Percentiles rank a stretch among this genome's conserved stretches.
Conservation (phyloP, 345 rosid species). For the Draba incana region DNA sequence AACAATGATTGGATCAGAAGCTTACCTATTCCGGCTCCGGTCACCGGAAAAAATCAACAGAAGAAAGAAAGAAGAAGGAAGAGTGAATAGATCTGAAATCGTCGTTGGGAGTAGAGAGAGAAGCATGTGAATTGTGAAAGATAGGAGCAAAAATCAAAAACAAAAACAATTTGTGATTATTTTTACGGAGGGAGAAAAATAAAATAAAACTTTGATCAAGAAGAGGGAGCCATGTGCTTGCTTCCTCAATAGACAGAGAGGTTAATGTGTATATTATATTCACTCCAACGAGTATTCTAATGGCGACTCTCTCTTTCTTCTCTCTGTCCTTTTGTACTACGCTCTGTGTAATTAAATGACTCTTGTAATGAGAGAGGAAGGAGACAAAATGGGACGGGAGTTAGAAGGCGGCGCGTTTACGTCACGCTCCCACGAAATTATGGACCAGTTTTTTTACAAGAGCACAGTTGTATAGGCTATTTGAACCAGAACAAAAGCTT, state of each 20-base stretch:
- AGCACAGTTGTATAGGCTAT: slow-evolving; percentile 51
- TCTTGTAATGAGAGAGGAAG: too few relatives aligned
- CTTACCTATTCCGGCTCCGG: slow-evolving; percentile 39
- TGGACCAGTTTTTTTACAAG: slow-evolving; percentile 44
- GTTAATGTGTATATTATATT: slow-evolving; percentile 64
- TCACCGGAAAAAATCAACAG: slow-evolving; percentile 32
- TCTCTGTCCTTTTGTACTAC: neutral
- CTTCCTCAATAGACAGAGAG: slow-evolving; percentile 50
- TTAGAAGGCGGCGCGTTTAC: too few relatives aligned
- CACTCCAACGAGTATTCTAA: slow-evolving; percentile 28
- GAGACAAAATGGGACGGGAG: too few relatives aligned
- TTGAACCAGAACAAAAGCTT: slow-evolving; percentile 42
- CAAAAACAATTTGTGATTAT: neutral
- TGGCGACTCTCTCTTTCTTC: slow-evolving; percentile 29
- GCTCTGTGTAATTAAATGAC: neutral
- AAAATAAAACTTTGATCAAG: too few relatives aligned
- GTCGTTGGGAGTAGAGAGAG: slow-evolving; percentile 38
- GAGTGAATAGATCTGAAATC: slow-evolving; percentile 53
- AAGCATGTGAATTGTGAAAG: slow-evolving; percentile 58
- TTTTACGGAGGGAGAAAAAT: slow-evolving; percentile 16
- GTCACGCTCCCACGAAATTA: too few relatives aligned
- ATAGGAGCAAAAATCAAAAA: too few relatives aligned
- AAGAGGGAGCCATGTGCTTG: slow-evolving; percentile 52
- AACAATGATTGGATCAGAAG: too few relatives aligned
- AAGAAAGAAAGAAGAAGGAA: too few relatives aligned